Base-by-base conservation (phyloP, 129 eudicot genomes). In the Artemisia annua region DNA sequence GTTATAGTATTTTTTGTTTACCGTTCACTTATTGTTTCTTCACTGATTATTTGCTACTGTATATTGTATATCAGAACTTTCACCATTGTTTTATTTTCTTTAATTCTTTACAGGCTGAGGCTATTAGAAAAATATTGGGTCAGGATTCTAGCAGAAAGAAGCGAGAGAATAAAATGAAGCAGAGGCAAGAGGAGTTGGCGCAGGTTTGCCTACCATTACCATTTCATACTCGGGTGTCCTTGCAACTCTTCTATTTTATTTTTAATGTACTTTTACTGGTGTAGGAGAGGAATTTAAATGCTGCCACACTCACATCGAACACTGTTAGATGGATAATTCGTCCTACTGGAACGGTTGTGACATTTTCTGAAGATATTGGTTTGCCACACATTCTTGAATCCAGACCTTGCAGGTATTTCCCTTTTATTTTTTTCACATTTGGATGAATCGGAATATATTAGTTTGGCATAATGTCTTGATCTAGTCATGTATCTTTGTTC, bases 81-180 rank as follows among this genome's bases (percentile, higher is more conserved):
- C 3, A 17, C 50, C 62, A 49, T 63, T 55, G 11, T 32, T 49
- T 19, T 7, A 6, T 20, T 63, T 3, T 51, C 11, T 78, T 64
- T 28, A 11, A 18, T 61, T 51, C 9, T 48, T 20, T 66, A 20
- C 53, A 92, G 97, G 97, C 93, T 13, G 97, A 91, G 79, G 96
- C 97, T 39, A 88, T 91, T 68, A 86, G 96, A 54, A 91, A 86
- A 83, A 91, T 91, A 61, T 83, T 88, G 71, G 96, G 96, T 19
- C 97, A 91, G 84, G 97, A 91, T 83, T 91, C 97, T 63, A 85
- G 87, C 79, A 80, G 97, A 79, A 88, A 88, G 84, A 87, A 84
- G 78, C 83, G 89, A 69, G 96, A 89, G 59, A 89, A 85, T 11
- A 89, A 86, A 55, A 44, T 78, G 54, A 92, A 89, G 86, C 87